Conservation (phyloP, 805 yeast genomes). For the Yarrowia yakushimensis region DNA sequence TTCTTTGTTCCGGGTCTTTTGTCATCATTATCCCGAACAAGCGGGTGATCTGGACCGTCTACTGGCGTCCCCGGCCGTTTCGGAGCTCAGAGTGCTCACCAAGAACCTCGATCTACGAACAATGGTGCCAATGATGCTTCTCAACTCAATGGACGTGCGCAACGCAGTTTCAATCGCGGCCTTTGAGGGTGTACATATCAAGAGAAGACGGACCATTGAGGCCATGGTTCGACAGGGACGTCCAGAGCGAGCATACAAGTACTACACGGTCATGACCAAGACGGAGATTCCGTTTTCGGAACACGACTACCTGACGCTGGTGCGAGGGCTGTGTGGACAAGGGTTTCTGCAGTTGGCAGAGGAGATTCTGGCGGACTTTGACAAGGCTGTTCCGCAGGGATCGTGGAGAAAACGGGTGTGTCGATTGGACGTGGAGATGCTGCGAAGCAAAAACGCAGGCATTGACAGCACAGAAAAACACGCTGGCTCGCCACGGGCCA, state of each 20-base stretch:
- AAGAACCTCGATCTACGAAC: background rate
- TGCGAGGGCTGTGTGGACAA: background rate
- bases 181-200: background rate
- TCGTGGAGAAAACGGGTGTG: slow-evolving; percentile 11
- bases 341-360: background rate
- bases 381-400: background rate
- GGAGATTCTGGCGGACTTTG: background rate
- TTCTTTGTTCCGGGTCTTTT: background rate
- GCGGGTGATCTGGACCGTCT: slow-evolving; percentile 1
- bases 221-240: background rate
- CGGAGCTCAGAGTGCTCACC: background rate
- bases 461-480: background rate
- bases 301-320: slow-evolving; percentile 1
- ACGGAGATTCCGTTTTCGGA: slow-evolving; percentile 16
- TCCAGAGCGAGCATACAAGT: slow-evolving; percentile 7
- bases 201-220: slow-evolving; percentile 1
- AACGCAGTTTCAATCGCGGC: background rate
- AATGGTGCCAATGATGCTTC: slow-evolving; percentile 9
- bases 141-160: background rate
- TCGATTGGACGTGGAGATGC: background rate
- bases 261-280: background rate
- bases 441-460: background rate
- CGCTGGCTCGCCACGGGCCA: background rate
- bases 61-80: background rate
- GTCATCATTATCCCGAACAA: slow-evolving; percentile 4